Percentiles rank a stretch among this genome's conserved stretches.
Conservation (phyloP, 768 basidiomycete species). For the Hebeloma cylindrosporum region DNA sequence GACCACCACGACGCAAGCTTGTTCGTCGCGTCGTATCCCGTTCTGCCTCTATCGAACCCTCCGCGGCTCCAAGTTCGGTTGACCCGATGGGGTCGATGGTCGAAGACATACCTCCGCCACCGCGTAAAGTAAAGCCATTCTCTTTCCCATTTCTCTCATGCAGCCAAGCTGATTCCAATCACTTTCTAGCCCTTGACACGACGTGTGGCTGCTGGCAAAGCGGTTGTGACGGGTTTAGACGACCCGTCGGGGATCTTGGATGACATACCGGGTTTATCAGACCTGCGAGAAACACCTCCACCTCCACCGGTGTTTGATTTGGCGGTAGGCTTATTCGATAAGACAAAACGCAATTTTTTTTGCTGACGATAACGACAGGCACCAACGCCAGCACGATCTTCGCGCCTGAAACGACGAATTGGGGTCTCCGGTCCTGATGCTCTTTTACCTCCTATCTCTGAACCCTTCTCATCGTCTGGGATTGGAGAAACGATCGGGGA, state of each 20-base stretch:
- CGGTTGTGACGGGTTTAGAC: slow-evolving; percentile 43
- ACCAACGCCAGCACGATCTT: slow-evolving; percentile 39
- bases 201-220: slow-evolving; percentile 37
- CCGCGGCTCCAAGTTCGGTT: slow-evolving; percentile 11
- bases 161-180: background rate
- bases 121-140: background rate
- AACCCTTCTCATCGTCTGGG: slow-evolving; percentile 14
- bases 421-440: slow-evolving; percentile 26
- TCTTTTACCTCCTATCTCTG: too few relatives aligned
- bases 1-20: slow-evolving; percentile 26
- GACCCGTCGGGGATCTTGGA: slow-evolving; percentile 43
- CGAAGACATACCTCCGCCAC: background rate
- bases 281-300: slow-evolving; percentile 20
- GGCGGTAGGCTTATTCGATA: slow-evolving; percentile 15
- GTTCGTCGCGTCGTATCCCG: slow-evolving; percentile 41
- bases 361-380: slow-evolving; percentile 29
- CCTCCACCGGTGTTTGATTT: slow-evolving; percentile 19
- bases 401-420: slow-evolving; percentile 56
- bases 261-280: slow-evolving; percentile 28
- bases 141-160: background rate
- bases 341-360: background rate
- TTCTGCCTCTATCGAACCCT: slow-evolving; percentile 40
- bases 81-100: slow-evolving; percentile 3
- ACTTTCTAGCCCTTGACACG: slow-evolving; percentile 43
- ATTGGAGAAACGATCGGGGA: slow-evolving; percentile 40